Evolutionary conservation across 1,284 basidiomycete genomes (phyloP).

Genomic region (Melanopsichium pennsylvanicum): DNA sequence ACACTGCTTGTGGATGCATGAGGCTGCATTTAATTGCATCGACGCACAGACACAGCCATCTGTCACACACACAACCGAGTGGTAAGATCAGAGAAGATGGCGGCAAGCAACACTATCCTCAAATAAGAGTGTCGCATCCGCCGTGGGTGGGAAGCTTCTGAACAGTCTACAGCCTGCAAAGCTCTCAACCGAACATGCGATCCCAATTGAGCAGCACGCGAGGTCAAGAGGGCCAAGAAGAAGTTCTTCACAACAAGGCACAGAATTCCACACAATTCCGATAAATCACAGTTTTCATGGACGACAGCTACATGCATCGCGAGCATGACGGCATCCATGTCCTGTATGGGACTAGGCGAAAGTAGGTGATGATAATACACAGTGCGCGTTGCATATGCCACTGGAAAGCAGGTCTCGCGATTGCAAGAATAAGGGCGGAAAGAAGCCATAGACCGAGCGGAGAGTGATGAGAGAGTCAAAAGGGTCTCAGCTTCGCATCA

Average conservation of each 20-base stretch:
- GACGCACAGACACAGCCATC: slow-evolving; percentile 12
- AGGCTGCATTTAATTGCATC: slow-evolving; percentile 6
- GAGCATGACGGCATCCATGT: background rate
- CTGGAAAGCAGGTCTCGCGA: background rate
- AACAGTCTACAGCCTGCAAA: background rate
- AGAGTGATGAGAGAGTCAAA: background rate
- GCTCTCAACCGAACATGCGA: slow-evolving; percentile 1
- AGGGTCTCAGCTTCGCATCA: slow-evolving; percentile 2
- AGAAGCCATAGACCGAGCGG: slow-evolving; percentile 1
- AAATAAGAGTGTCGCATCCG: slow-evolving; percentile 16
- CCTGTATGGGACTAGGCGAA: background rate
- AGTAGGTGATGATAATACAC: background rate
- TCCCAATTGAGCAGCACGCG: background rate
- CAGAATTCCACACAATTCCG: no score
- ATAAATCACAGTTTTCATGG: background rate
- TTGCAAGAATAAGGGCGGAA: no score
- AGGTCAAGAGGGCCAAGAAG: no score
- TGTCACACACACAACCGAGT: background rate
- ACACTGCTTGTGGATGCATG: background rate
- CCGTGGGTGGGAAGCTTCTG: slow-evolving; percentile 10
- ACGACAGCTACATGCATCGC: background rate
- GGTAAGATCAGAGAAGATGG: background rate
- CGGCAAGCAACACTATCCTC: slow-evolving; percentile 10
- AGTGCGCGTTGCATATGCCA: background rate
- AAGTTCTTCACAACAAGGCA: no score